Evolutionary conservation across 352 stramenopile genomes (phyloP), one percentile per base, ranked within the genome.

Genomic region (Globisporangium cystogenes): DNA sequence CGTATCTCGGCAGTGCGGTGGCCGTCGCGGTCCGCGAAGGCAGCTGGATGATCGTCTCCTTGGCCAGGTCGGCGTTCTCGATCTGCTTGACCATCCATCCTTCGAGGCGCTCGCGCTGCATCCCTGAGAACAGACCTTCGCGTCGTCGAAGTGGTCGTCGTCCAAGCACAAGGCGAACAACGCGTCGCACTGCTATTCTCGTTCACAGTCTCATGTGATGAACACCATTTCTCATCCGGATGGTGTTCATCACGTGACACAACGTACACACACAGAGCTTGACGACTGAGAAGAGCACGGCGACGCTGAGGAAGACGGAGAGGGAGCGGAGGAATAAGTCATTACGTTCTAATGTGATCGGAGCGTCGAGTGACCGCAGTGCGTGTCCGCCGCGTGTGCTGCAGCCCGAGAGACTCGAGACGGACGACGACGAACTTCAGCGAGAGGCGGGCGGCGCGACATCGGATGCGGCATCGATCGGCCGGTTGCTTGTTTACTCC

Each of bases 21-120:
- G 12, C 23, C 14, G 27, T 12, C 26, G 50, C n/a, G 4, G 36
- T 27, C 39, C 35, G 33, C 26, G 48, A 29, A n/a, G 79, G 76
- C 24, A 87, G 49, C 51, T 87, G 76, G 48, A 86, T 68, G 18
- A 87, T 57, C 15, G 75, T 82, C 52, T 80, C 77, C 50, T 80
- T 80, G n/a, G 77, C 72, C 51, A 87, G 53, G 41, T 86, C 70
- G 23, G 80, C 70, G 51, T 85, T 67, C 53, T 78, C 75, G 49
- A 91, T 82, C 60, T 90, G 76, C 62, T 65, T 54, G 31, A 88
- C 76, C 72, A 91, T 89, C 69, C 77, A 89, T 76, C 77, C 74
- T 61, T 89, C 80, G 44, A 91, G 51, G 2, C 77, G 69, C 36
- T 84, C 68, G 37, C 67, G 74, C 64, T 91, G 77, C 80, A 91